phyloP scores from a whole-genome alignment of 352 stramenopile species.

The Pythium phragmitis region DNA sequence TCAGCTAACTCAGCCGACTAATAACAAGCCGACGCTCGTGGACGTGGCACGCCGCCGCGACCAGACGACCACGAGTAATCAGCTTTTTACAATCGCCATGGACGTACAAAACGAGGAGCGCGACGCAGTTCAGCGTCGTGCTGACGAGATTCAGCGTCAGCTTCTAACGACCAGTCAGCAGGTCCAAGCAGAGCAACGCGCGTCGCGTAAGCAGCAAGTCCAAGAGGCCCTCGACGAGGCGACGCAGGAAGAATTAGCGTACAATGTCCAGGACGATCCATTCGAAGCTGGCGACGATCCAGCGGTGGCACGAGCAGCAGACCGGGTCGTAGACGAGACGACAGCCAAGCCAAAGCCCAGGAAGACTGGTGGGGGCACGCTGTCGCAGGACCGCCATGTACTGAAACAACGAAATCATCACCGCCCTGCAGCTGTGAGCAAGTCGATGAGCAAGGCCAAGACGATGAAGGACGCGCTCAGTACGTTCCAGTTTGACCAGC shows the following conservation, averaged over 20 bases:
- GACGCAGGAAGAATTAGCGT: constrained; percentile 39
- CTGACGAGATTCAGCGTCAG: constrained; percentile 27
- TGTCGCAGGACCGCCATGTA: constrained; percentile 38
- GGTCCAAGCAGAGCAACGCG: constrained; percentile 33
- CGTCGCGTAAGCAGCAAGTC: constrained; percentile 29
- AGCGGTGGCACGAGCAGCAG: constrained; percentile 23
- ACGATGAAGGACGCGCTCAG: constrained; percentile 61
- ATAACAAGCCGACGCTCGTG: constrained; percentile 18
- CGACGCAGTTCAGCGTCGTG: constrained; percentile 15
- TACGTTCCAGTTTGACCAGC: constrained; percentile 55
- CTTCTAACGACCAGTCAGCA: constrained; percentile 28
- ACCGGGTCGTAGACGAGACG: constrained; percentile 18
- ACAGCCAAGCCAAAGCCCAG: background rate
- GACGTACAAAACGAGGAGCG: constrained; percentile 45
- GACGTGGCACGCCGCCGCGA: constrained; percentile 21
- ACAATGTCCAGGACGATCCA: constrained; percentile 36
- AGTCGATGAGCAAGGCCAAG: constrained; percentile 30
- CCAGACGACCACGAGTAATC: constrained; percentile 11
- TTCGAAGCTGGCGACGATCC: constrained; percentile 48
- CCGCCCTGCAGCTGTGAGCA: constrained; percentile 22
- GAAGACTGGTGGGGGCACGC: background rate
- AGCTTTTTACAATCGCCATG: constrained; percentile 33
- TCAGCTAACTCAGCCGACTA: background rate
- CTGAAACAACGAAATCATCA: constrained; percentile 31
- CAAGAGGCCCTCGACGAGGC: constrained; percentile 33